Base-by-base conservation (phyloP, 2,329 filamentous ascomycete genomes). In the Colletotrichum truncatum region DNA sequence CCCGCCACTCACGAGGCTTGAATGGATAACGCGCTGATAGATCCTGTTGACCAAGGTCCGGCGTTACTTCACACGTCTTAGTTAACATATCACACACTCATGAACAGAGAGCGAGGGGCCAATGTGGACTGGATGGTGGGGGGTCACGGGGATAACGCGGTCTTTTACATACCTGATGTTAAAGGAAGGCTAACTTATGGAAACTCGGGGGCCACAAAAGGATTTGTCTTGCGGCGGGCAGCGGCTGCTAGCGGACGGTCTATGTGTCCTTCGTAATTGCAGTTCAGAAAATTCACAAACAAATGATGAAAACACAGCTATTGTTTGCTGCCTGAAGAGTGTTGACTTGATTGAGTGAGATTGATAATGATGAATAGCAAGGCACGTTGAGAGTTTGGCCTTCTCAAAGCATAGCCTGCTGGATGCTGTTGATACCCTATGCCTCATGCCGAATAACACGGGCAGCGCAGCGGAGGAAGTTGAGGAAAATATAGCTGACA, bases 211-310 rank as follows among this genome's bases (percentile, higher is more conserved):
- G 18, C 2, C 26, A 18, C n/a, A n/a, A n/a, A n/a, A n/a, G n/a
- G n/a, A n/a, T n/a, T 41, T 41, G 53, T 32, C 41, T 36, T 23
- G 38, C 25, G 28, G 21, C 60, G 21, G 25, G 38, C 43, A 28
- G 60, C 58, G 36, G 32, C 26, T 51, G 53, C 60, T 58, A 49
- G 26, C 36, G 43, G 54, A 45, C 60, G 30, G 36, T 38, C 36
- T 18, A 28, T 14, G 36, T 21, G 43, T 51, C 60, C 51, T 45
- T 26, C 28, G 46, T 64, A 53, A 66, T 64, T 63, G 64, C 64
- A 53, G 53, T 59, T 66, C 64, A 66, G 46, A 65, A 59, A 66
- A 66, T 46, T 52, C 49, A 66, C 52, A 66, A 66, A 66, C 64
- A 66, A 66, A 66, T 46, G 30, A 65, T 54, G 45, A 66, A 66